phyloP scores from a whole-genome alignment of 2,329 filamentous ascomycete species.

The Parastagonospora nodorum region DNA sequence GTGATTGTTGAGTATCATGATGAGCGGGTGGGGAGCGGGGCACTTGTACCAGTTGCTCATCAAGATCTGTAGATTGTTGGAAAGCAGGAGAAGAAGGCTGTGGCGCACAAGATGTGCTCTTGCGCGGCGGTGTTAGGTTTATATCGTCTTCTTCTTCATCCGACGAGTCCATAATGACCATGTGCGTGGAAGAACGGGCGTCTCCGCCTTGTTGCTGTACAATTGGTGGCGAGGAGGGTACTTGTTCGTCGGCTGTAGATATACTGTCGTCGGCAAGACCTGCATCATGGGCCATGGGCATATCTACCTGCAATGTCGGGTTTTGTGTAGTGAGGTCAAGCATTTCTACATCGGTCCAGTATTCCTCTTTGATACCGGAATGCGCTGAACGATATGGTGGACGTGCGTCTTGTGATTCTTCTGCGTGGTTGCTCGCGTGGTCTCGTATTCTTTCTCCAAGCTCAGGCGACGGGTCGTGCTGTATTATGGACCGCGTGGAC shows the following conservation, averaged over 20 bases:
- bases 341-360: background rate
- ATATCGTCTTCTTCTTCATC: slow-evolving; percentile 15
- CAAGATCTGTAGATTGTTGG: slow-evolving; percentile 20
- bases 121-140: slow-evolving; percentile 8
- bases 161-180: slow-evolving; percentile 29
- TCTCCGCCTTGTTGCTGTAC: slow-evolving; percentile 13
- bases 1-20: slow-evolving; percentile 30
- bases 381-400: background rate
- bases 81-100: slow-evolving; percentile 4
- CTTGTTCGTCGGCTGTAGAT: slow-evolving; percentile 1
- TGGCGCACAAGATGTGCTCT: background rate
- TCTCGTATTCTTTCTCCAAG: slow-evolving; percentile 15
- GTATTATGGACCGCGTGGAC: background rate
- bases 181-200: slow-evolving; percentile 29
- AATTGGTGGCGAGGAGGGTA: slow-evolving; percentile 18
- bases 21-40: slow-evolving; percentile 26
- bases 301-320: background rate
- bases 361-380: too few relatives aligned
- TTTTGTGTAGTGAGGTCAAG: background rate
- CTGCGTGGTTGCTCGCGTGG: background rate
- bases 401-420: too few relatives aligned
- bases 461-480: slow-evolving; percentile 20
- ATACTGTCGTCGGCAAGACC: background rate
- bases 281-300: background rate
- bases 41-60: slow-evolving; percentile 27